Evolutionary conservation across 192 early-diverging fungal species (phyloP), one percentile per base, ranked within the genome.

Genomic region (Anaeromyces robustus): DNA sequence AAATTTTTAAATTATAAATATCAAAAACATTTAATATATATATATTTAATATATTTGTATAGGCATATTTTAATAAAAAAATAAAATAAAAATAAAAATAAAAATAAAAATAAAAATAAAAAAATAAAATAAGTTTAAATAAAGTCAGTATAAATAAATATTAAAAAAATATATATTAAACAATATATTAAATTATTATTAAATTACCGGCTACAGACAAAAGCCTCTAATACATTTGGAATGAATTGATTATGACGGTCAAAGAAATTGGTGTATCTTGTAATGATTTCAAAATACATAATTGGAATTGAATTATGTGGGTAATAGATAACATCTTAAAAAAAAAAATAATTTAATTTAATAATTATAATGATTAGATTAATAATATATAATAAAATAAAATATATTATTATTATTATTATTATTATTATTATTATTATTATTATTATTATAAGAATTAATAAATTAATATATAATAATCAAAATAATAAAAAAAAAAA

Each of bases 221-320:
- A 95, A 0, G 94, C 87, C 59, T 89, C 89, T 81, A 95, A 80
- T 17, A 89, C 92, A 30, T 89, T 82, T 13, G 92, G 92, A 32
- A 94, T 86, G 80, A 87, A 89, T 29, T 93, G 89, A 12, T 89
- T 86, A 34, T 87, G 86, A 28, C 84, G 68, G 29, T 93, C 92
- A 82, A 95, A 93, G 84, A 95, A 95, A 80, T 87, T 86, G 80
- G 87, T 83, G 82, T 94, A 95, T 77, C 92, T 88, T 34, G 86
- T 86, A 4, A 91, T 86, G 82, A 89, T 93, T 79, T 95, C 94
- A 85, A 94, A 94, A 84, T 90, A 95, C 41, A 89, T 86, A 77
- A 90, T 84, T 1, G 93, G 88, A 28, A 93, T 90, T 0, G 92
- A 91, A 30, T 90, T 88, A 83, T 95, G 94, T 22, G 94, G 92